Evolutionary conservation across 805 yeast genomes (phyloP).

Genomic region (Teunomyces gatunensis): DNA sequence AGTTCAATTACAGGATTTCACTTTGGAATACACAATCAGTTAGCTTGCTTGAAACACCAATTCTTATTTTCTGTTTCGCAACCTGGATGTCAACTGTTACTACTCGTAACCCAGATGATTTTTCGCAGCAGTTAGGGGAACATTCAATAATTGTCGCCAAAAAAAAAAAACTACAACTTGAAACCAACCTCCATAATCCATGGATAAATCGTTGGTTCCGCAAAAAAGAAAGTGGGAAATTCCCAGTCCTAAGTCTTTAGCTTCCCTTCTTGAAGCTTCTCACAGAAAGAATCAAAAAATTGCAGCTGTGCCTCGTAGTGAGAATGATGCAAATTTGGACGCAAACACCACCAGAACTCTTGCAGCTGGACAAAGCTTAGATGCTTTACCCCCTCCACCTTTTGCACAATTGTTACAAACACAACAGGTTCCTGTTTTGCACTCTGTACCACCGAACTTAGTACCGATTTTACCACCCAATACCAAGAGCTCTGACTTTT

Average conservation of each 20-base stretch:
- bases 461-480: conserved; percentile 37
- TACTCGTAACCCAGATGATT: background rate
- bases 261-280: conserved; percentile 10
- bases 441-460: conserved; percentile 35
- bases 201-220: conserved; percentile 2
- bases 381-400: background rate
- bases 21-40: too few species aligned
- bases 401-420: background rate
- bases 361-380: background rate
- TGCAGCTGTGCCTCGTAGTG: conserved; percentile 3
- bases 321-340: conserved; percentile 4
- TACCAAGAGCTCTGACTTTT: conserved; percentile 30
- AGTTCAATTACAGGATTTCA: too few species aligned
- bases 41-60: too few species aligned
- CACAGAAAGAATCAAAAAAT: background rate
- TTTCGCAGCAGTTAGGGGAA: conserved; percentile 4
- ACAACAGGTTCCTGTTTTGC: conserved; percentile 13
- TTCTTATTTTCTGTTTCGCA: background rate
- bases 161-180: conserved; percentile 1
- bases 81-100: background rate
- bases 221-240: conserved; percentile 12
- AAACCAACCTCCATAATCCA: background rate
- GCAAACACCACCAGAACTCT: background rate
- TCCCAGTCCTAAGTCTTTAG: conserved; percentile 14
- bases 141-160: conserved; percentile 1